A percentile compares a stretch with the other conserved stretches of the same genome.
Evolutionary conservation across 495 filamentous ascomycete genomes (phyloP).

Genomic region (Trichocladium uniseriatum): DNA sequence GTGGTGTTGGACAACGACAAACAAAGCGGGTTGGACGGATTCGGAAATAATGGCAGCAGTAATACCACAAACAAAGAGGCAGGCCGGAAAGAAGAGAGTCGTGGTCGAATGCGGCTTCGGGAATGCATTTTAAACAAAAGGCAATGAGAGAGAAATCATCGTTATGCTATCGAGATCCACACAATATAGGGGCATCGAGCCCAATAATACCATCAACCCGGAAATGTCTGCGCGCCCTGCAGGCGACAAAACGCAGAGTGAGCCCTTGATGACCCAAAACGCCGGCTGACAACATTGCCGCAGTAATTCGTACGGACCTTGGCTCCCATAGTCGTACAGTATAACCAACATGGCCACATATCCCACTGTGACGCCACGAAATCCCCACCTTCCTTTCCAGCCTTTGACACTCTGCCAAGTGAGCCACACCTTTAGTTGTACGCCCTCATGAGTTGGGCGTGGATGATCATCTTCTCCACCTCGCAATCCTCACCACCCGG

Average conservation of each 20-base stretch:
- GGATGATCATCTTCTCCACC: constrained; percentile 53
- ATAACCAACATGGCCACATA: not conserved
- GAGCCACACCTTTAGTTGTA: constrained; percentile 1
- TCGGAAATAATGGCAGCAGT: not conserved
- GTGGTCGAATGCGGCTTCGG: not conserved
- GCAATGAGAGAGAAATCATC: no score
- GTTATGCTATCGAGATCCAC: not conserved
- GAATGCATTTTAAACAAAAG: not conserved
- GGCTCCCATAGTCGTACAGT: not conserved
- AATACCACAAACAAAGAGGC: constrained; percentile 2
- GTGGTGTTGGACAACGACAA: not conserved
- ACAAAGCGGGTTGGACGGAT: constrained; percentile 5
- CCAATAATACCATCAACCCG: not conserved
- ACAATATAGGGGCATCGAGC: not conserved
- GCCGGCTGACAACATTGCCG: not conserved
- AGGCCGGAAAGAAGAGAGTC: not conserved
- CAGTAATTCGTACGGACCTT: not conserved
- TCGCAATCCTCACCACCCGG: constrained; percentile 51
- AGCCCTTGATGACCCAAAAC: not conserved
- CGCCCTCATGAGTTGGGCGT: constrained; percentile 17
- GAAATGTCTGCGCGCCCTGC: not conserved
- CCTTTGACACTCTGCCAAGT: not conserved
- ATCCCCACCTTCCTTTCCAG: not conserved
- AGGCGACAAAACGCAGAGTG: not conserved
- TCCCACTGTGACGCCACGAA: not conserved